Base-by-base conservation (phyloP, 1,284 basidiomycete genomes). In the Ganoderma multipileum region DNA sequence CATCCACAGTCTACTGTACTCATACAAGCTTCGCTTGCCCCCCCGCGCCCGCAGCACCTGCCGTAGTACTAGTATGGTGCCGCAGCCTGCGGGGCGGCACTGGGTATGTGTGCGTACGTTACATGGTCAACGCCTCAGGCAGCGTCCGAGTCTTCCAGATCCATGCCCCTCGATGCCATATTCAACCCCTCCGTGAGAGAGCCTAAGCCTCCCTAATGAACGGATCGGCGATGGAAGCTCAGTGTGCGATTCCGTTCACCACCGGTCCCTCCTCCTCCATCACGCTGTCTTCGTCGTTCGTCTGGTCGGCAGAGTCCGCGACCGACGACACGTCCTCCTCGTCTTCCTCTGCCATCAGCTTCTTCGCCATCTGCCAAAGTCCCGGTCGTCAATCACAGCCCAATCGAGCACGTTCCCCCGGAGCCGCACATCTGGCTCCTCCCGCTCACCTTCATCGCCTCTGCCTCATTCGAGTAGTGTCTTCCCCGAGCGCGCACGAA, bases 391-490 rank as follows among this genome's bases (percentile, higher is more conserved):
- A 71, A 47, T 54, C 50, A 54, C 50, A 28, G 57, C 28, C 30
- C 20, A 23, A 63, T 55, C n/a, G 52, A 55, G 67, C 23, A 68
- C 33, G 28, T 14, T 26, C 47, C 41, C 39, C 62, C 62, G 65
- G 70, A 52, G 63, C 55, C 63, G 71, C 60, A 68, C 79, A 30
- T n/a, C 23, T 26, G 52, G 44, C 20, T 47, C 20, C 44, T 47
- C 44, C 52, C 16, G 64, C 71, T 63, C 59, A 91, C 92, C 89
- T 94, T 95, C 93, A 97, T 95, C 41, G 94, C 95, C 77, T 95
- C 93, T 1, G 94, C 95, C 80, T 97, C 95, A 67, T 96, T 95
- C 3, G 94, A 95, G 77, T 97, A 97, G 79, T 97, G 95, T 68
- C 91, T 84, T 65, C 92, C 93, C 44, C 95, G 87, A 67, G 94